Evolutionary conservation across 257 asterid genomes (phyloP).

Genomic region (Scutellaria barbata): DNA sequence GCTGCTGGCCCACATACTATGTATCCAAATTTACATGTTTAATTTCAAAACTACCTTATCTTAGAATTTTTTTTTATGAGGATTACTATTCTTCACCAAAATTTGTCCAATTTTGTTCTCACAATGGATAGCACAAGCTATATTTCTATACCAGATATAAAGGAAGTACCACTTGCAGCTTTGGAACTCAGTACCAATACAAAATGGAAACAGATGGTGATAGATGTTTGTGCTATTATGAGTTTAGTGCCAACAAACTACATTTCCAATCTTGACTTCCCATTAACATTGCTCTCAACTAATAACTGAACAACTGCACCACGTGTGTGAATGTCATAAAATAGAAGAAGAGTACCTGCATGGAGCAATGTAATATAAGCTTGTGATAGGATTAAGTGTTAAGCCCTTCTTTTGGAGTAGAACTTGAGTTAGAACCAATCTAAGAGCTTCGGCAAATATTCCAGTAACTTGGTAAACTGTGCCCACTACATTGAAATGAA

Average conservation of each 20-base stretch:
- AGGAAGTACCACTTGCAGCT: conserved; percentile 14
- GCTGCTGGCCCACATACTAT: not conserved
- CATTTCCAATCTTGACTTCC: conserved; percentile 16
- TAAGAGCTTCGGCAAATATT: conserved; percentile 94
- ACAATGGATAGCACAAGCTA: not conserved
- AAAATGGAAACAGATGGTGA: not conserved
- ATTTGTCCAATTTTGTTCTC: conserved; percentile 4
- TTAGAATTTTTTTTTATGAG: not conserved
- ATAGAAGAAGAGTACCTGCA: conserved; percentile 76
- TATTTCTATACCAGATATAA: not conserved
- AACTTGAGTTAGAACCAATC: conserved; percentile 97
- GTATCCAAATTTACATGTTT: not conserved
- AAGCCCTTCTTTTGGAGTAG: conserved; percentile 94
- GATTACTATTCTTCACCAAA: conserved; percentile 8
- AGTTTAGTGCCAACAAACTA: not conserved
- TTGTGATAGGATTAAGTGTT: conserved; percentile 92
- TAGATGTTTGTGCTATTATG: not conserved
- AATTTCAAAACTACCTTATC: conserved; percentile 11
- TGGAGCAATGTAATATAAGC: conserved; percentile 97
- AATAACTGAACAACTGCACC: conserved; percentile 12
- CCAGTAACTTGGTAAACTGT: conserved; percentile 98
- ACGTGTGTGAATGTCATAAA: conserved; percentile 14
- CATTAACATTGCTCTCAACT: not conserved
- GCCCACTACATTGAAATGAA: conserved; percentile 93
- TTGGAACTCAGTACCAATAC: conserved; percentile 3